Conservation (phyloP, 108 stramenopile genomes). For the Thalassiosira profunda region DNA sequence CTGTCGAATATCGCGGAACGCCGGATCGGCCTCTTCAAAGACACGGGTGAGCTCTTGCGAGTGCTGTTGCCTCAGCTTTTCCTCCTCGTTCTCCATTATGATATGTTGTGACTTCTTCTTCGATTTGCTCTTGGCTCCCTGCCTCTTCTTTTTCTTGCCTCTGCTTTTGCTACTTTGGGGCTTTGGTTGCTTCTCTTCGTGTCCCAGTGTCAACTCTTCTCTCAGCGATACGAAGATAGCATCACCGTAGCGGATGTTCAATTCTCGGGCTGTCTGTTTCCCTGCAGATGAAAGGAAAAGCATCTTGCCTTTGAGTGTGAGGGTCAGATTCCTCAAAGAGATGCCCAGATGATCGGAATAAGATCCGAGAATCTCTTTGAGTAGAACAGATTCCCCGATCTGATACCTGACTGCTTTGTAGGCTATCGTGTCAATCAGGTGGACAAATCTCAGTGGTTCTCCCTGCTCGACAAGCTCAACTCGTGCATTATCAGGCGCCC, state of each 20-base stretch:
- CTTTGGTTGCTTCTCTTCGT: neutral
- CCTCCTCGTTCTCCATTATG: too few relatives aligned
- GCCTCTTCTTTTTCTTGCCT: neutral
- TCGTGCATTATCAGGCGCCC: too few relatives aligned
- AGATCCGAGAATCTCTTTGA: too few relatives aligned
- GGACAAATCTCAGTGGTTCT: too few relatives aligned
- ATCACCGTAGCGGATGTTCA: neutral
- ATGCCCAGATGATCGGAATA: constrained; percentile 20
- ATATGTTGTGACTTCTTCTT: neutral
- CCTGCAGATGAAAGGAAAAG: constrained; percentile 17
- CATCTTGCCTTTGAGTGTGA: constrained; percentile 6
- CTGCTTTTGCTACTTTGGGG: neutral
- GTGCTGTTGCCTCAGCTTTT: neutral
- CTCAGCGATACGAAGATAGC: neutral
- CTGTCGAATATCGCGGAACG: constrained; percentile 2
- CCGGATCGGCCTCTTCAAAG: constrained; percentile 10
- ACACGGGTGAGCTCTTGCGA: constrained; percentile 12
- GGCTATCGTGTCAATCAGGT: too few relatives aligned
- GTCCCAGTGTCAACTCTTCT: neutral
- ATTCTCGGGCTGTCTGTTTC: constrained; percentile 4
- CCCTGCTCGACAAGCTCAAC: too few relatives aligned
- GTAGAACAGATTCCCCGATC: too few relatives aligned
- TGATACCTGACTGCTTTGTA: too few relatives aligned
- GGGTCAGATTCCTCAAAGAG: constrained; percentile 1
- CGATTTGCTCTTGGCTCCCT: too few relatives aligned